phyloP scores from a whole-genome alignment of 495 filamentous ascomycete species.

The Hypoxylon cercidicola region DNA sequence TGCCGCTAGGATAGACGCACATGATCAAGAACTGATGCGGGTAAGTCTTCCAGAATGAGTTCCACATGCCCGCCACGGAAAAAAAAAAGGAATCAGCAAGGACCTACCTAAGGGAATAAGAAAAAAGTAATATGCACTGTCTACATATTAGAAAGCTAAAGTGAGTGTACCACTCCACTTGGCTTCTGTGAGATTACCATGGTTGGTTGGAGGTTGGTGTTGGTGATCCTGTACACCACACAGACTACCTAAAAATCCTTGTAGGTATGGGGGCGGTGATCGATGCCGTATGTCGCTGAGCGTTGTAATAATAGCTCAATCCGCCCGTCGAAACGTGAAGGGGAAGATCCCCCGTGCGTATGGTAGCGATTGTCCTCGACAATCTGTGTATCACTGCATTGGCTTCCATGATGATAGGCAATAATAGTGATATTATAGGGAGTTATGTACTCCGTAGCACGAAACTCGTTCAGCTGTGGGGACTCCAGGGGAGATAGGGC shows the following conservation, averaged over 20 bases:
- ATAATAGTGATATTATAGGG: constrained; percentile 36
- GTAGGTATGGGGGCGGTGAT: constrained; percentile 26
- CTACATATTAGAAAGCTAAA: constrained; percentile 32
- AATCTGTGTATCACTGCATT: constrained; percentile 42
- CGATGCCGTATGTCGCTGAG: constrained; percentile 22
- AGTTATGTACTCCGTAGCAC: constrained; percentile 31
- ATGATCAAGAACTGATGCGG: constrained; percentile 42
- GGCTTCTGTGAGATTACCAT: constrained; percentile 15
- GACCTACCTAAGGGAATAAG: constrained; percentile 11
- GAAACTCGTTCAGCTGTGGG: constrained; percentile 32
- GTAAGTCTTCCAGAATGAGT: constrained; percentile 43
- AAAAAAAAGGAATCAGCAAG: constrained; percentile 17
- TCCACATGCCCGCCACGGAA: constrained; percentile 18
- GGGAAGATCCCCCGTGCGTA: constrained; percentile 22
- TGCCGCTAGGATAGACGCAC: constrained; percentile 34
- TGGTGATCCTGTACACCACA: constrained; percentile 21
- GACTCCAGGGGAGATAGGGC: constrained; percentile 18
- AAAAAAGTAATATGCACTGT: constrained; percentile 31
- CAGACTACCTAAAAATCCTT: constrained; percentile 14
- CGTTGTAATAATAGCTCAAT: constrained; percentile 34
- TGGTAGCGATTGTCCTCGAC: constrained; percentile 42
- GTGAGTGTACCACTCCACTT: constrained; percentile 30
- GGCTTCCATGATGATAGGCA: constrained; percentile 32
- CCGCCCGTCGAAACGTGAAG: constrained; percentile 11
- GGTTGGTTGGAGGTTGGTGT: constrained; percentile 20